phyloP scores from a whole-genome alignment of 805 yeast species.

The Priceomyces fermenticarens region DNA sequence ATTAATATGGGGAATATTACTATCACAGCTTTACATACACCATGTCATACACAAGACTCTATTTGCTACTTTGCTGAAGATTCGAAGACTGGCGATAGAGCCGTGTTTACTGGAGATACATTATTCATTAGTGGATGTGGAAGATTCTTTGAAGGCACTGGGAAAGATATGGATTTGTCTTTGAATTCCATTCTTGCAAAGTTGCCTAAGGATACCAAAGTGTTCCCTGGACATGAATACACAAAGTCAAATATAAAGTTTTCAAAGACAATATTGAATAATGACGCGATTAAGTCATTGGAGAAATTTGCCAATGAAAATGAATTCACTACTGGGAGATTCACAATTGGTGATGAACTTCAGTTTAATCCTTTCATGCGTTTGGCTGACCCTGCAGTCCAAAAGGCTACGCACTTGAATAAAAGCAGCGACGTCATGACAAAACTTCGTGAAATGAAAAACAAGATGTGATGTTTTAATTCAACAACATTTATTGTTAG shows the following conservation, averaged over 20 bases:
- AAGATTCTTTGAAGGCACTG: conserved; percentile 90
- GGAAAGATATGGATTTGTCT: conserved; percentile 73
- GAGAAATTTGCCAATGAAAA: conserved; percentile 48
- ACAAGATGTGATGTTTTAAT: conserved; percentile 34
- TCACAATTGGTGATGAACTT: conserved; percentile 82
- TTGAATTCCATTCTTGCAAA: conserved; percentile 55
- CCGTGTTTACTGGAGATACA: conserved; percentile 95
- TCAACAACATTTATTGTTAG: too few species aligned
- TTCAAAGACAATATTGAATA: conserved; percentile 59
- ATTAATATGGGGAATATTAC: conserved; percentile 64
- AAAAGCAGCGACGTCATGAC: conserved; percentile 63
- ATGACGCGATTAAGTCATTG: conserved; percentile 53
- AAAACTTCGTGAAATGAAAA: conserved; percentile 73
- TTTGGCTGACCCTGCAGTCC: conserved; percentile 60
- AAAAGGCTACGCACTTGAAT: conserved; percentile 52
- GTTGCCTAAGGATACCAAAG: conserved; percentile 67
- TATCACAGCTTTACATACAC: conserved; percentile 85
- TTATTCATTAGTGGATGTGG: conserved; percentile 95
- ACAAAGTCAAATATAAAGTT: conserved; percentile 79
- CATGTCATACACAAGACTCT: conserved; percentile 97
- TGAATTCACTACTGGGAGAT: conserved; percentile 80
- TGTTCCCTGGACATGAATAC: conserved; percentile 96
- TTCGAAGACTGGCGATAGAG: conserved; percentile 55
- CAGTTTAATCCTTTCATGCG: conserved; percentile 89
- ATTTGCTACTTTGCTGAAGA: conserved; percentile 83